These are phyloP conservation scores for Ophiostoma perfectum DNA, from an alignment of 2,329 filamentous ascomycete genomes.

Conservation along the genomic window DNA sequence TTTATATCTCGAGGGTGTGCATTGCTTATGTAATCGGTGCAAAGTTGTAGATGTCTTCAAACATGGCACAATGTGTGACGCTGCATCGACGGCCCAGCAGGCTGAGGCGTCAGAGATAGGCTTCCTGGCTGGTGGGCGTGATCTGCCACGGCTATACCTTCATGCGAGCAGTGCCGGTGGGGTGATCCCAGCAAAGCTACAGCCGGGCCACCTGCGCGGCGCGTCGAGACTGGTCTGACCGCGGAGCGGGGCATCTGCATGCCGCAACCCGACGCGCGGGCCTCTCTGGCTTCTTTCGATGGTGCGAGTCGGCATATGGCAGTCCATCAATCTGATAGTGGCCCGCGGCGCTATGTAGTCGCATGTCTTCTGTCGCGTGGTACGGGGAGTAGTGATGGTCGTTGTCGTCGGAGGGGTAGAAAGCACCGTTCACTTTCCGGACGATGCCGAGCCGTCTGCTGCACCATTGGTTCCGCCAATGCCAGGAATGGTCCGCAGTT, in stretches of 20 bases:
- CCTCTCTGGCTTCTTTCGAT: background rate
- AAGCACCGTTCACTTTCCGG: constrained; percentile 20
- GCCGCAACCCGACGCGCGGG: background rate
- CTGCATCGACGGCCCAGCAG: too few relatives aligned
- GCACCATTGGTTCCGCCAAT: background rate
- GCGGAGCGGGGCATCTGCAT: background rate
- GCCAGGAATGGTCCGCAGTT: constrained; percentile 13
- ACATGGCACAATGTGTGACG: too few relatives aligned
- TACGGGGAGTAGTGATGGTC: background rate
- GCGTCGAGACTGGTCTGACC: too few relatives aligned
- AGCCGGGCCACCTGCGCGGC: too few relatives aligned
- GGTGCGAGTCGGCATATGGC: background rate
- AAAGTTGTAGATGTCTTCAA: too few relatives aligned
- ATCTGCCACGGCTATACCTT: too few relatives aligned
- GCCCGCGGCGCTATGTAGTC: background rate
- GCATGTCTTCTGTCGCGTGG: background rate
- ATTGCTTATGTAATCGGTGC: too few relatives aligned
- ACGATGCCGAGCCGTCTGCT: background rate
- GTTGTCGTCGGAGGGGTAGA: background rate
- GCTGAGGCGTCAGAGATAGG: too few relatives aligned
- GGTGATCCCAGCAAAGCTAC: too few relatives aligned
- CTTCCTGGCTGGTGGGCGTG: too few relatives aligned
- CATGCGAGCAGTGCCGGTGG: too few relatives aligned
- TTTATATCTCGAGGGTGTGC: background rate
- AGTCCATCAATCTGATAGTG: background rate